Evolutionary conservation across 2,329 filamentous ascomycete genomes (phyloP), one percentile per base, ranked within the genome.

Genomic region (Alternaria ventricosa): DNA sequence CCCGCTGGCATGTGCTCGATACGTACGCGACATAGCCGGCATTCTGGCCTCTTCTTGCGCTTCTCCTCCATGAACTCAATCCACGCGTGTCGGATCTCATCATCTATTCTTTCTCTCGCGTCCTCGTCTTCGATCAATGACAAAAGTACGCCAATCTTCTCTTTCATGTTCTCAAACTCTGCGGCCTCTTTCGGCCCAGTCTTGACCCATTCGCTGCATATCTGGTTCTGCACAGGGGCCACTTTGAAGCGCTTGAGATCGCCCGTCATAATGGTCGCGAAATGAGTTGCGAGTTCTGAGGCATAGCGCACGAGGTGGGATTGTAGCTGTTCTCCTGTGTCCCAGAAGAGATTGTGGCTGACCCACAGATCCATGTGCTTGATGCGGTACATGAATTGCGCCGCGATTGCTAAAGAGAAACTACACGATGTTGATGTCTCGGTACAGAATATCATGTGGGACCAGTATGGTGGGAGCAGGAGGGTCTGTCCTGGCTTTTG

Each of bases 381-480:
- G 22, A 67, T 28, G 10, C 60, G 67, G 23, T 59, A 47, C 13
- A 50, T 30, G 36, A 54, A 65, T 4, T 33, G 33, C 6, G 33
- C n/a, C 11, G 61, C 66, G 12, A 60, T 66, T 6, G 62, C 50
- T 8, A 61, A 23, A 5, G 49, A 57, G 44, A 56, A 68, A 20
- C 61, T 22, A 43, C 49, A 56, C n/a, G 58, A 66, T 4, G 61
- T 56, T 6, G 53, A 57, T 41, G 55, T 65, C 9, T 60, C 25
- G 3, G 57, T 65, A 18, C 41, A 50, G 4, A 68, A 33, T 6
- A 43, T 36, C 23, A 51, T 58, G 7, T 60, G 10, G 4, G 55
- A 63, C 65, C 65, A 68, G 36, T 64, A 65, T 6, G 64, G 62
- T 3, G 65, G 67, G 11, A 71, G 27, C 3, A 63, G 6, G 23